These are phyloP conservation scores for Streptanthus diversifolius DNA, from an alignment of 345 rosid genomes.

Conservation along the genomic window DNA sequence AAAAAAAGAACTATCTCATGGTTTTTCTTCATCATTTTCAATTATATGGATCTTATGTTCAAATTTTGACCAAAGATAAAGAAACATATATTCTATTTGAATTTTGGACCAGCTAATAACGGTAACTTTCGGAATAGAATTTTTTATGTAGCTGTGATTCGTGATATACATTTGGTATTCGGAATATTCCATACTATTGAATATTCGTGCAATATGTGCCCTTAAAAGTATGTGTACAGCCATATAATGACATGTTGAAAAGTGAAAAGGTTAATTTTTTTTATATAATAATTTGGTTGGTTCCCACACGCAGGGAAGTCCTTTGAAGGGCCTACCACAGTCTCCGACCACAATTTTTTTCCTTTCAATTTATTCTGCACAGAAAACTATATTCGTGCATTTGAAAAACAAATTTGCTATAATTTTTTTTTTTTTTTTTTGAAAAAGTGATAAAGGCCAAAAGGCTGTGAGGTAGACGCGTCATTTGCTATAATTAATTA, in stretches of 20 bases:
- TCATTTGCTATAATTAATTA: neutral
- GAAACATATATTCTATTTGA: neutral
- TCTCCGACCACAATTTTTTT: slow-evolving; percentile 8
- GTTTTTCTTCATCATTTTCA: neutral
- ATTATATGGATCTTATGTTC: neutral
- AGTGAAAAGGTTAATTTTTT: slow-evolving; percentile 16
- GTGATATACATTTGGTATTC: neutral
- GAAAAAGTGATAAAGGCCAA: too few relatives aligned
- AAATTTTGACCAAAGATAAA: neutral
- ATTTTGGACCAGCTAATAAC: too few relatives aligned
- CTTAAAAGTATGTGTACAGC: neutral
- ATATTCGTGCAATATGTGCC: neutral
- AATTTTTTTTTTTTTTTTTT: too few relatives aligned
- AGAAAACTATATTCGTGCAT: neutral
- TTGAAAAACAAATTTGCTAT: slow-evolving; percentile 1
- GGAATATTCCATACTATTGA: slow-evolving; percentile 19
- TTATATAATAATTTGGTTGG: slow-evolving; percentile 29
- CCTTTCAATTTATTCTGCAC: neutral
- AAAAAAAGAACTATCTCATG: neutral
- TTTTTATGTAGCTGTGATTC: neutral
- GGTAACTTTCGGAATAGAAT: neutral
- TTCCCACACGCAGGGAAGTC: slow-evolving; percentile 51
- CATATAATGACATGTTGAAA: slow-evolving; percentile 20
- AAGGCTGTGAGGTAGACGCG: too few relatives aligned
- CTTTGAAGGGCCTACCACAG: slow-evolving; percentile 25